Base-by-base conservation (phyloP, 805 yeast species). In the Zygoascus tannicola region DNA sequence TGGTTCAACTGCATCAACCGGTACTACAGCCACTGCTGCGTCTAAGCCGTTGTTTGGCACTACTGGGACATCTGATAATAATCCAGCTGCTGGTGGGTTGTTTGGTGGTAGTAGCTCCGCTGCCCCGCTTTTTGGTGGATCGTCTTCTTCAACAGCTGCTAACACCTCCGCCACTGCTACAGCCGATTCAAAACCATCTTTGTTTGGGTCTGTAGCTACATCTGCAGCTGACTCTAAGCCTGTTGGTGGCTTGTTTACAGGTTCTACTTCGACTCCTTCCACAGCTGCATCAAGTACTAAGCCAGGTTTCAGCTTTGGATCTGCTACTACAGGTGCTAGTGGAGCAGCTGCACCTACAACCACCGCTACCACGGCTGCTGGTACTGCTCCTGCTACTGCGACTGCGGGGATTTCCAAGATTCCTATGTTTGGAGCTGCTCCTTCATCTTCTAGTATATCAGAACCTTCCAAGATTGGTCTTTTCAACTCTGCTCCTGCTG, bases 51-150 rank as follows among this genome's bases (percentile, higher is more conserved):
- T 22, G 21, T 20, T 22, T 18, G 8, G 19, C 19, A 35, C 47
- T 4, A 23, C 48, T 38, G 33, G 44, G 26, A 34, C 35, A 5
- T 38, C 45, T 16, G 41, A 32, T 18, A 19, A 44, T 26, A 44
- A 35, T n/a, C 30, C 42, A 30, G 34, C 51, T 12, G 28, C 46
- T n/a, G 35, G 50, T 5, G n/a, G n/a, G n/a, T n/a, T n/a, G n/a
- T 44, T 47, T 15, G 45, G 57, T 8, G 41, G 33, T 23, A 47
- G 45, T 21, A 53, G 59, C 35, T 56, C 66, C 18, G 58, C 65
- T 38, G 37, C 38, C n/a, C 32, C 46, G 2, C 38, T 48, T 14
- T 39, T 47, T 38, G 50, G 47, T 33, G 19, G 54, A 0, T 40
- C 50, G 4, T 41, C 54, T 21, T 12, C 30, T 19, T 16, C 32